Base-by-base conservation (phyloP, 176 grass and related monocot genomes). In the Alloteropsis semialata region DNA sequence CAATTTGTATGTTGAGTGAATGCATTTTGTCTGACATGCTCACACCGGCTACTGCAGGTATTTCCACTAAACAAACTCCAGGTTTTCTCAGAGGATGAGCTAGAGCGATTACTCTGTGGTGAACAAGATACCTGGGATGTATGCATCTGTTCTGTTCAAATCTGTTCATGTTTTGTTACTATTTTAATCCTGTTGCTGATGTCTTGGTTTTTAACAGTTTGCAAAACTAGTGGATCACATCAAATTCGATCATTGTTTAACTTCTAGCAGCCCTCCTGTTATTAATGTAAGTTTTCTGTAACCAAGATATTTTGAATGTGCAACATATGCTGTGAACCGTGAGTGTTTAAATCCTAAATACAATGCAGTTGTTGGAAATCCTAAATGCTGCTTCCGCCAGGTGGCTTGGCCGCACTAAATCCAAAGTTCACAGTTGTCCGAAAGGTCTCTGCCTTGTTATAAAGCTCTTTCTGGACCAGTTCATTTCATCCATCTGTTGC, bases 201-300 rank as follows among this genome's bases (percentile, higher is more conserved):
- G 30, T 81, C 42, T 91, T 90, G 34, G 85, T 88, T 72, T 69
- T 67, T 25, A 84, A 72, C 89, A 99, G 97, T 99, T 96, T 43
- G 50, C 65, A 1, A 89, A 99, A 69, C 93, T 99, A 74, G 85
- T 94, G 78, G 91, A 99, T 89, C 91, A 99, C 79, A 92, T 99
- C 74, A 99, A 99, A 75, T 96, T 96, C 69, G 93, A 96, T 83
- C 97, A 99, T 70, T 93, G 97, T 71, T 99, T 96, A 83, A 96
- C 89, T 16, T 88, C 79, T 39, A 90, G 86, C 80, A 99, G 93
- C 87, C 85, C 89, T 84, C 84, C 80, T 78, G 89, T 90, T 50
- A 83, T 92, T 74, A 89, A 92, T 89, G 97, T 99, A 89, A 79
- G 89, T 84, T 81, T 53, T 46, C 56, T 76, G 22, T 68, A 15